Conservation (phyloP, 164 flowering plant species). For the Annona squamosa region DNA sequence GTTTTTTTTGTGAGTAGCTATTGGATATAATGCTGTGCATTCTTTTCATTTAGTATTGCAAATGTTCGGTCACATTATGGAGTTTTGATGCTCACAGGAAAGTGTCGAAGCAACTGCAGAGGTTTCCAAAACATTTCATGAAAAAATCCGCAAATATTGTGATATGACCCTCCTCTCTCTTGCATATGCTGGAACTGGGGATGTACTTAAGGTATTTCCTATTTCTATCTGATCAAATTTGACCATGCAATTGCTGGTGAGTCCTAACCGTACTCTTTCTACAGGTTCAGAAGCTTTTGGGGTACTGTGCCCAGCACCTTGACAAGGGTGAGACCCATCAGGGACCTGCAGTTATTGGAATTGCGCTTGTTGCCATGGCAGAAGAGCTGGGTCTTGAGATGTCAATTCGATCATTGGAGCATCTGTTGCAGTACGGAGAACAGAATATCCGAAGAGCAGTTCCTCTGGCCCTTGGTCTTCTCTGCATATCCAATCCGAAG, state of each 20-base stretch:
- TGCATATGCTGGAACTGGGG: conserved; percentile 99
- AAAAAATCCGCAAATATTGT: conserved; percentile 83
- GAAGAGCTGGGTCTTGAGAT: conserved; percentile 95
- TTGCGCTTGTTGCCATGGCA: conserved; percentile 99
- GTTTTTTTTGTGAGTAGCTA: not conserved
- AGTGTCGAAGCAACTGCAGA: conserved; percentile 93
- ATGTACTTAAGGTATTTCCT: conserved; percentile 77
- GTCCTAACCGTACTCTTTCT: not conserved
- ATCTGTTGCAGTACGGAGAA: conserved; percentile 88
- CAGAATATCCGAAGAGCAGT: conserved; percentile 88
- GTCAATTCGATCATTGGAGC: conserved; percentile 97
- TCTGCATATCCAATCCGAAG: conserved; percentile 97
- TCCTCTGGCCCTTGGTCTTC: conserved; percentile 91
- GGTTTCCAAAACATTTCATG: conserved; percentile 87
- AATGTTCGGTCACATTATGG: not conserved
- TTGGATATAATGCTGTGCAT: not conserved
- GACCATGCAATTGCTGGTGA: not conserved
- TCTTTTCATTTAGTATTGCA: not conserved
- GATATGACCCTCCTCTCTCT: conserved; percentile 90
- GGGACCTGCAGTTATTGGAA: conserved; percentile 97
- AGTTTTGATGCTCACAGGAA: conserved; percentile 42
- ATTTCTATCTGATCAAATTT: not conserved
- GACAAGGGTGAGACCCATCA: conserved; percentile 92
- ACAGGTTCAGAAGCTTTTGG: conserved; percentile 90
- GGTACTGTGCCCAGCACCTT: conserved; percentile 89